Percentiles rank a stretch among this genome's conserved stretches.
These are phyloP conservation scores for Capsicum baccatum DNA, from an alignment of 257 asterid species.

Conservation along the genomic window DNA sequence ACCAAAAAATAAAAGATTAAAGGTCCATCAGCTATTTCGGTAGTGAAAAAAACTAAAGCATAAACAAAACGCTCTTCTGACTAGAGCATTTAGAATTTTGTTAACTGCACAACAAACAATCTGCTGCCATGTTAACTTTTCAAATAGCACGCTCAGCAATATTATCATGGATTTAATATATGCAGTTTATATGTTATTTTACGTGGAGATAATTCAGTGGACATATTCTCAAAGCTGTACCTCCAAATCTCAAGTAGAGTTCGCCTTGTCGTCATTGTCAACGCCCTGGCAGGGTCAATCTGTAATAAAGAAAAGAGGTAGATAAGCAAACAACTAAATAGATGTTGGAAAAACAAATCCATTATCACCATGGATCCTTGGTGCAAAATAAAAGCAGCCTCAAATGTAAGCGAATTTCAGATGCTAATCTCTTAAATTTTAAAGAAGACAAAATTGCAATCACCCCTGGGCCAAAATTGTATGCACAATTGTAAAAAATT, in stretches of 20 bases:
- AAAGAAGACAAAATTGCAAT: neutral
- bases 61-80: neutral
- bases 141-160: neutral
- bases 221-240: conserved; percentile 42
- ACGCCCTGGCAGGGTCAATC: conserved; percentile 79
- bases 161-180: neutral
- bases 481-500: neutral
- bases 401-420: neutral
- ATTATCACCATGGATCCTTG: neutral
- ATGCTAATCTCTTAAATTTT: neutral
- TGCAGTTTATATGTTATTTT: neutral
- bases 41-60: neutral
- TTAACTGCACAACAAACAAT: neutral
- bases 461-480: neutral
- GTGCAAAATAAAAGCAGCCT: neutral
- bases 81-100: neutral
- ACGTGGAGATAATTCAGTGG: neutral
- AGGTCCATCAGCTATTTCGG: neutral
- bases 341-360: neutral
- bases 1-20: neutral
- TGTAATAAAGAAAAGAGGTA: conserved; percentile 37
- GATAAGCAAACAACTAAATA: neutral
- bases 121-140: neutral
- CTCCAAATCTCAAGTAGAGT: conserved; percentile 91
- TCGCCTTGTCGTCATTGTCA: conserved; percentile 87